phyloP scores from a whole-genome alignment of 306 rosid genomes.

The Elaeagnus macrophylla region DNA sequence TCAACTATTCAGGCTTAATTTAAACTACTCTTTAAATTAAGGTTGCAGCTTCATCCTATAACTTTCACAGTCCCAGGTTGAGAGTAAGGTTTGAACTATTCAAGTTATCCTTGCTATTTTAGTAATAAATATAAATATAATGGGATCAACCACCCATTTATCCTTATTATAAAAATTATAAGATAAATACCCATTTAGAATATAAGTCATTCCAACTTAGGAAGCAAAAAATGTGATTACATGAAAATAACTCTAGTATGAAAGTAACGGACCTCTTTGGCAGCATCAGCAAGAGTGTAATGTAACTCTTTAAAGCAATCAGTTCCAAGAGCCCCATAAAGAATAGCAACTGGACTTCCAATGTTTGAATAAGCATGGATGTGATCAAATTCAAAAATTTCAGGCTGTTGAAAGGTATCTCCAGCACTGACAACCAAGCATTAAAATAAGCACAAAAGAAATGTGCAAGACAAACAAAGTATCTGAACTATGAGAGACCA shows the following conservation, averaged over 20 bases:
- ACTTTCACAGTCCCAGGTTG: too few relatives aligned
- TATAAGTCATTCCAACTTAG: neutral
- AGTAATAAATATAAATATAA: neutral
- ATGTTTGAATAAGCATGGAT: slow-evolving; percentile 53
- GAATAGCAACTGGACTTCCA: slow-evolving; percentile 69
- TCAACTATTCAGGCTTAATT: too few relatives aligned
- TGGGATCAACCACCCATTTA: neutral
- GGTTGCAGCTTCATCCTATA: too few relatives aligned
- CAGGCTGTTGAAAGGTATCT: slow-evolving; percentile 62
- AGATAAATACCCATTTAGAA: neutral
- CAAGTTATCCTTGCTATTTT: neutral
- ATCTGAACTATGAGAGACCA: neutral
- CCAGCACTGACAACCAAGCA: slow-evolving; percentile 31
- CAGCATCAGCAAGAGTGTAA: slow-evolving; percentile 56
- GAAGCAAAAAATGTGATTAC: slow-evolving; percentile 5
- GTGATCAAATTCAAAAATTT: slow-evolving; percentile 86
- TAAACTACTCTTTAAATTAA: too few relatives aligned
- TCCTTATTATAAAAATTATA: neutral
- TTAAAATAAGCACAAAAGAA: too few relatives aligned
- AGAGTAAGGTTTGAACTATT: neutral
- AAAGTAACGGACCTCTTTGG: slow-evolving; percentile 22
- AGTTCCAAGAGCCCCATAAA: slow-evolving; percentile 88
- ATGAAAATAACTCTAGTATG: neutral
- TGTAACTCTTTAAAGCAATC: slow-evolving; percentile 81
- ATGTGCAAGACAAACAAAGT: neutral